Conservation (phyloP, 768 basidiomycete species). For the Mycena galericulata region DNA sequence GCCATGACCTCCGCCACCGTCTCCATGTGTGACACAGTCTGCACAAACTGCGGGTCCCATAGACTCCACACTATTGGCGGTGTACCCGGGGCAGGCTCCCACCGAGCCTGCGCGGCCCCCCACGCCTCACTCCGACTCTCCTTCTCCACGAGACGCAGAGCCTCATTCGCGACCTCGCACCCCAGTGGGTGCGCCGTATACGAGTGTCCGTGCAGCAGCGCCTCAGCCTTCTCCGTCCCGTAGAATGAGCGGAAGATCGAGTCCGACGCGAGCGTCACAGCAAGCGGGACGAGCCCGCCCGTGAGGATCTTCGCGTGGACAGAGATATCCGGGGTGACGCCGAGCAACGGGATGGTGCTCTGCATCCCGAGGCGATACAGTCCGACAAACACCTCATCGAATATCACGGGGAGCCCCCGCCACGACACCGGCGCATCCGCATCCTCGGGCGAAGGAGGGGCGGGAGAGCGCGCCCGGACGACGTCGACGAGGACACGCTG, state of each 20-base stretch:
- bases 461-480: constrained; percentile 64
- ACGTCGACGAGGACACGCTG: constrained; percentile 89
- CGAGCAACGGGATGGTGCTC: constrained; percentile 73
- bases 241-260: constrained; percentile 85
- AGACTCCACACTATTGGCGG: constrained; percentile 77
- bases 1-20: constrained; percentile 85
- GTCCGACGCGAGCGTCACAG: constrained; percentile 85
- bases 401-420: constrained; percentile 89
- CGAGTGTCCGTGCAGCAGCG: constrained; percentile 93
- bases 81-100: constrained; percentile 52
- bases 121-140: constrained; percentile 64
- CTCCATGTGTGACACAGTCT: constrained; percentile 65
- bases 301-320: constrained; percentile 95
- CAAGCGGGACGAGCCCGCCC: constrained; percentile 90
- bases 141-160: constrained; percentile 74
- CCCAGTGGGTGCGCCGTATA: constrained; percentile 96
- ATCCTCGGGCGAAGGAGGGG: constrained; percentile 33
- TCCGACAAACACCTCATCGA: constrained; percentile 96
- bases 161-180: constrained; percentile 89
- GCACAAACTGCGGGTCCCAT: constrained; percentile 86
- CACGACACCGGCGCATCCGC: constrained; percentile 47
- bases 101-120: constrained; percentile 67
- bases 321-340: constrained; percentile 85
- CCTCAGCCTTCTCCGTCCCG: constrained; percentile 79
- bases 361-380: constrained; percentile 87